Evolutionary conservation across 441 rosid species (phyloP).

Genomic region (Adansonia grandidieri): DNA sequence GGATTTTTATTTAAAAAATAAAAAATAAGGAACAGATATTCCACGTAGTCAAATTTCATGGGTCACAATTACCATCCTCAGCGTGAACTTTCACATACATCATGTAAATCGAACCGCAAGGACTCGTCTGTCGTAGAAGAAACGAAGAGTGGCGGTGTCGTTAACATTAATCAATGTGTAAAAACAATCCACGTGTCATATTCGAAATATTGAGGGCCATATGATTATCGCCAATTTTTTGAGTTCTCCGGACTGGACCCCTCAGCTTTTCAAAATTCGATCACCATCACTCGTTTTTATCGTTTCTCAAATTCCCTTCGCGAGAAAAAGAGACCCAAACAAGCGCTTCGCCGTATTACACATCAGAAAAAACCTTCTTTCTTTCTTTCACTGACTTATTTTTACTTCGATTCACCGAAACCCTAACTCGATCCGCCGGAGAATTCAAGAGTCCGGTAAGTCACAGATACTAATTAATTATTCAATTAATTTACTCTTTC

Average conservation of each 20-base stretch:
- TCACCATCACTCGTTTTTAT: constrained; percentile 34
- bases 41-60: not conserved
- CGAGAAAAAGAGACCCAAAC: constrained; percentile 26
- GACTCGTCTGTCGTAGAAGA: constrained; percentile 16
- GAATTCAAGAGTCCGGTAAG: constrained; percentile 45
- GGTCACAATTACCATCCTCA: constrained; percentile 25
- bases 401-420: constrained; percentile 47
- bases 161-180: constrained; percentile 28
- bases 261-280: constrained; percentile 31
- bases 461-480: not conserved
- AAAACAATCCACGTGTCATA: constrained; percentile 36
- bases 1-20: constrained; percentile 4
- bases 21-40: not conserved
- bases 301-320: constrained; percentile 23
- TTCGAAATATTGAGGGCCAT: constrained; percentile 29
- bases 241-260: constrained; percentile 7
- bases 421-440: constrained; percentile 61
- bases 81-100: constrained; percentile 7
- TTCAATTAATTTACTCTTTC: constrained; percentile 21
- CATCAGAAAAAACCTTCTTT: constrained; percentile 6
- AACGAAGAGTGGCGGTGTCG: not conserved
- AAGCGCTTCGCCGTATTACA: not conserved
- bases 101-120: not conserved
- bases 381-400: constrained; percentile 12
- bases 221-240: constrained; percentile 31